Conservation (phyloP, 2,329 filamentous ascomycete species). For the Exophiala viscosa region DNA sequence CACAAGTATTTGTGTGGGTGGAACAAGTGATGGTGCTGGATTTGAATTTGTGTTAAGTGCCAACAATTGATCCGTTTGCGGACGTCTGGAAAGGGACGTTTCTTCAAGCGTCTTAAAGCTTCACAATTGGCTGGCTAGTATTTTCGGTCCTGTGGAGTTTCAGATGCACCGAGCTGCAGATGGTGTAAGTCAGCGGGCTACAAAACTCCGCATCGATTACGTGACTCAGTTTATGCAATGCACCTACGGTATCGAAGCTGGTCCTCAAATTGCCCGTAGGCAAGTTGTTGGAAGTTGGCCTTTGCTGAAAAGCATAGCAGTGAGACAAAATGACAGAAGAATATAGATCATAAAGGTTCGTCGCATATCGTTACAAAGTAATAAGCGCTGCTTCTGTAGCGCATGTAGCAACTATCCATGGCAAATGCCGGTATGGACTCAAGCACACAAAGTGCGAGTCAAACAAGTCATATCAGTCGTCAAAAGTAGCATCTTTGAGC, state of each 20-base stretch:
- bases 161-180: no score
- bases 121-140: no score
- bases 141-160: no score
- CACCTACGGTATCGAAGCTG: no score
- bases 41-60: slow-evolving; percentile 16
- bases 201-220: no score
- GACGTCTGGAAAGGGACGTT: no score
- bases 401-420: background rate
- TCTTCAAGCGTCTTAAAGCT: no score
- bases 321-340: background rate
- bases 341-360: background rate
- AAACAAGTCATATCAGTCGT: background rate
- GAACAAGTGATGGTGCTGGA: slow-evolving; percentile 41
- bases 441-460: slow-evolving; percentile 2
- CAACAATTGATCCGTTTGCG: no score
- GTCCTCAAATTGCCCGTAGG: no score
- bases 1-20: slow-evolving; percentile 46
- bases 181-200: no score
- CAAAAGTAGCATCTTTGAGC: background rate
- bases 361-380: background rate
- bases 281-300: background rate
- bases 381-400: background rate
- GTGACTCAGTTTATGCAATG: no score
- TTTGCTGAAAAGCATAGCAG: background rate
- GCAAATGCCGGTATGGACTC: background rate